A percentile compares a stretch with the other conserved stretches of the same genome.
phyloP scores from a whole-genome alignment of 208 protist genomes.

The Acanthamoeba healyi region DNA sequence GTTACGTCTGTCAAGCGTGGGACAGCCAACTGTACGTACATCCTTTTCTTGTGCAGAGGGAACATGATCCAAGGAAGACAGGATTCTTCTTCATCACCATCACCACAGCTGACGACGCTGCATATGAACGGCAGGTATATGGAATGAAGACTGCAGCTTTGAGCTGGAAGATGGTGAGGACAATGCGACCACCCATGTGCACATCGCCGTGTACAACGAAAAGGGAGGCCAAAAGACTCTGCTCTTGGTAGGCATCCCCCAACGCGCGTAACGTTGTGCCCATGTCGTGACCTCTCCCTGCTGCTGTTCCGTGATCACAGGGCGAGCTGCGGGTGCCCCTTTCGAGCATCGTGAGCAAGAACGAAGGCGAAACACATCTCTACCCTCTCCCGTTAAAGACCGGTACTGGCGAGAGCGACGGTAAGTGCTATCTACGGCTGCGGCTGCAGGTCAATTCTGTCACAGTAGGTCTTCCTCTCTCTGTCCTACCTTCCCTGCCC shows the following conservation, averaged over 20 bases:
- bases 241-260: not conserved
- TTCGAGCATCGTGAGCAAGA: not conserved
- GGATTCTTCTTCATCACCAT: no score
- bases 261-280: no score
- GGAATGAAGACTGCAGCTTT: constrained; percentile 16
- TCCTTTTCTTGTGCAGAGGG: not conserved
- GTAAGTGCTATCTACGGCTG: not conserved
- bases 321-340: not conserved
- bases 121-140: not conserved
- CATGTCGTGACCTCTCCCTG: not conserved
- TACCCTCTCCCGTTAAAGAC: not conserved
- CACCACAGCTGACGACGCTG: not conserved
- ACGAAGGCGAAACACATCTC: not conserved
- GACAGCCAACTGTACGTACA: not conserved
- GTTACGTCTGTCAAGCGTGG: not conserved
- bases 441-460: not conserved
- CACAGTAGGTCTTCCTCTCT: not conserved
- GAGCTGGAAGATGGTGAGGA: not conserved
- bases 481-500: not conserved
- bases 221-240: not conserved
- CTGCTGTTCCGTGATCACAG: not conserved
- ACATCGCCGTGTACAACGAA: not conserved
- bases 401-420: not conserved
- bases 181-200: not conserved
- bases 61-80: not conserved